Percentiles rank a stretch among this genome's conserved stretches.
phyloP scores from a whole-genome alignment of 1,284 basidiomycete species.

The Baeospora myosura region DNA sequence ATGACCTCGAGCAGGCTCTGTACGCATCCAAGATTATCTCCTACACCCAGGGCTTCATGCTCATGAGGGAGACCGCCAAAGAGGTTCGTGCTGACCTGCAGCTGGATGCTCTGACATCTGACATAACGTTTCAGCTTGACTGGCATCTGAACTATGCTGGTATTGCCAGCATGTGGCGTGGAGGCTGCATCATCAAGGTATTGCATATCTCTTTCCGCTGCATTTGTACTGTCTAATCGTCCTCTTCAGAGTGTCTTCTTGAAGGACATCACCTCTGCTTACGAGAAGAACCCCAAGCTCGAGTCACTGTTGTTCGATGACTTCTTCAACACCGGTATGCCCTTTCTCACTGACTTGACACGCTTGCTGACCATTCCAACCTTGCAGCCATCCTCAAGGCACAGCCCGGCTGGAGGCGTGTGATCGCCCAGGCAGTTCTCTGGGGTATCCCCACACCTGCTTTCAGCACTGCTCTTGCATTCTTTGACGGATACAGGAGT shows the following conservation, averaged over 20 bases:
- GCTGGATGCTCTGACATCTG: slow-evolving; percentile 1
- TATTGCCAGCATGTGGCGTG: slow-evolving; percentile 99
- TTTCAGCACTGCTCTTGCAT: slow-evolving; percentile 93
- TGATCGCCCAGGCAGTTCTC: slow-evolving; percentile 92
- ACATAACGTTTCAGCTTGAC: slow-evolving; percentile 35
- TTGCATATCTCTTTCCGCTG: slow-evolving; percentile 4
- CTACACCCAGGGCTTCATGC: slow-evolving; percentile 99
- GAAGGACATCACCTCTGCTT: slow-evolving; percentile 88
- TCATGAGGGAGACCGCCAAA: slow-evolving; percentile 97
- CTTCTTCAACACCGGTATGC: slow-evolving; percentile 90
- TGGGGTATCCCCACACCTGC: slow-evolving; percentile 98
- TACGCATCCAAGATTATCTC: slow-evolving; percentile 99
- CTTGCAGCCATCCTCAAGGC: slow-evolving; percentile 79
- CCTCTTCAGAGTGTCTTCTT: slow-evolving; percentile 77
- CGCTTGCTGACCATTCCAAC: slow-evolving; percentile 5
- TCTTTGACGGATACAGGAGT: slow-evolving; percentile 97
- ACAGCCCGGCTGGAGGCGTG: slow-evolving; percentile 97
- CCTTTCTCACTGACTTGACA: slow-evolving; percentile 5
- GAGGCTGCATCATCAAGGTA: slow-evolving; percentile 98
- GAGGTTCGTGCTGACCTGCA: slow-evolving; percentile 51
- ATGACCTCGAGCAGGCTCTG: slow-evolving; percentile 97
- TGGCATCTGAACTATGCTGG: slow-evolving; percentile 94
- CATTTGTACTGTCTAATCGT: slow-evolving; percentile 4
- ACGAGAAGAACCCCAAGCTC: slow-evolving; percentile 79
- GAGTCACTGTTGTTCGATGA: slow-evolving; percentile 95